Conservation (phyloP, 2,329 filamentous ascomycete species). For the Trichoderma aggressivum region DNA sequence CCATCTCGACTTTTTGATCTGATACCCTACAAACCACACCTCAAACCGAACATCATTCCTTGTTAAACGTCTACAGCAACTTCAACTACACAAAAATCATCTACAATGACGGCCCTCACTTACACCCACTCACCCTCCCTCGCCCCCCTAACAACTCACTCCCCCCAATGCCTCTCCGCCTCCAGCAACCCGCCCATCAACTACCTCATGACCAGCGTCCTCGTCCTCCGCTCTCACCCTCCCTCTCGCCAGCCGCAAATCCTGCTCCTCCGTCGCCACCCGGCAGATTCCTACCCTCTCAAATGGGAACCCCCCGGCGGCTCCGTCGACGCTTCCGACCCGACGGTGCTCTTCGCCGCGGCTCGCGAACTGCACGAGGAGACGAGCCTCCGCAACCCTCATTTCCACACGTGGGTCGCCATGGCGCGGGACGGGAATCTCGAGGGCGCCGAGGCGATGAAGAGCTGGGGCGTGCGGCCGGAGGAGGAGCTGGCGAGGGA, state of each 20-base stretch:
- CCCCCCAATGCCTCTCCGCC: not conserved
- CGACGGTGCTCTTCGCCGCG: constrained; percentile 41
- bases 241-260: not conserved
- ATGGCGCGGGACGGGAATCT: not conserved
- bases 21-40: not conserved
- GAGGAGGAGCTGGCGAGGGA: constrained; percentile 18
- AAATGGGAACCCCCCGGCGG: constrained; percentile 25
- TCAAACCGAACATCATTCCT: not conserved
- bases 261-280: constrained; percentile 22
- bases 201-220: constrained; percentile 23
- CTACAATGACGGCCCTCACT: not conserved
- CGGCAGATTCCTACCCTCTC: constrained; percentile 22
- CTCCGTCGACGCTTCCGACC: constrained; percentile 35
- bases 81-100: not conserved
- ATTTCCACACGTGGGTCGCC: constrained; percentile 27
- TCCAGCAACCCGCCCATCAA: constrained; percentile 20
- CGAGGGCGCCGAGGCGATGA: too few relatives aligned
- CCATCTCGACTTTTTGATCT: too few relatives aligned
- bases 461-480: constrained; percentile 12
- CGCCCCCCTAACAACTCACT: not conserved
- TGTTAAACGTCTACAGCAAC: not conserved
- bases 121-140: constrained; percentile 21
- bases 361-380: constrained; percentile 49
- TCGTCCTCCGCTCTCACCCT: constrained; percentile 20
- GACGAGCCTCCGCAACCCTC: constrained; percentile 34